Evolutionary conservation across 345 rosid species (phyloP), one percentile per base, ranked within the genome.

Genomic region (Jatropha curcas): DNA sequence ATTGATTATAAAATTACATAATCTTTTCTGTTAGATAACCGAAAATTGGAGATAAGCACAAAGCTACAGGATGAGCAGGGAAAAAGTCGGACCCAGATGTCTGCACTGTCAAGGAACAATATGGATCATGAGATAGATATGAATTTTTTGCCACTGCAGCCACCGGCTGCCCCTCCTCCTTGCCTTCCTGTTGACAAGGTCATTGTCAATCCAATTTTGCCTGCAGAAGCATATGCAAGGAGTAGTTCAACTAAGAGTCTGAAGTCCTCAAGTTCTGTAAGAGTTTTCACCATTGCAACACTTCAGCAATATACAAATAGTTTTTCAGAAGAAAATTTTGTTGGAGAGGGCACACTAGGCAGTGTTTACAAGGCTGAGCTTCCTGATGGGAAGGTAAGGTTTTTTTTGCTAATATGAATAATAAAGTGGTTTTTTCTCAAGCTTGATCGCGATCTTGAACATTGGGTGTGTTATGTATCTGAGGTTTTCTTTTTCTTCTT

Each of bases 271-370:
- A 64, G 80, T 82, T 83, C 89, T 24, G 70, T 80, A 43, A 86
- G 69, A 7, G 81, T 80, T 71, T 91, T 91, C 81, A 82, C 88
- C 55, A 76, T 92, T 69, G 94, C 96, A 22, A 83, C 91, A 9
- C 97, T 95, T 79, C 99, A 95, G 86, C 92, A 89, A 72, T 86
- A 82, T 77, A 88, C 99, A 48, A 77, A 86, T 50, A 86, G 92
- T 74, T 95, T 92, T 66, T 82, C 92, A 25, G 91, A 88, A 63
- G 94, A 87, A 71, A 90, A 85, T 72, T 82, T 89, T 59, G 73
- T 95, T 46, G 98, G 99, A 48, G 86, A 91, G 83, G 99, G 96
- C 73, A 74, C 80, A 27, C 83, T 92, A 39, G 93, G 97, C 45
- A 83, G 88, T 68, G 89, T 88, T 39, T 95, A 91, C 72, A 84